Conservation (phyloP, 345 rosid genomes). For the Syzygium jambos region DNA sequence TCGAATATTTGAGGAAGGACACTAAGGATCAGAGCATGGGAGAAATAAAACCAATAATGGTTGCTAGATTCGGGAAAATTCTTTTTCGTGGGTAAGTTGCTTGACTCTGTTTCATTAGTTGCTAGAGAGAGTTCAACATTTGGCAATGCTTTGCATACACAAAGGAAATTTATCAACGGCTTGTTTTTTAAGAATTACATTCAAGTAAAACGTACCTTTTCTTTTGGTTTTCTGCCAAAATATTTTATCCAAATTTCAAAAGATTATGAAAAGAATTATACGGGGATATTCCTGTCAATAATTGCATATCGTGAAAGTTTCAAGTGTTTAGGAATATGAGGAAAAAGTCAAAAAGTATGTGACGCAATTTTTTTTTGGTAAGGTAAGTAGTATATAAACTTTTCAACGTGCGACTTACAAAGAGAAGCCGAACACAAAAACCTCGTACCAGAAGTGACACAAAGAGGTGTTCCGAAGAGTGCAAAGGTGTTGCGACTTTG, state of each 20-base stretch:
- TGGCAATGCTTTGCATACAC: background rate
- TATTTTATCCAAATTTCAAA: background rate
- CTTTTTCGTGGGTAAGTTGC: constrained; percentile 33
- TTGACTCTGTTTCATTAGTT: background rate
- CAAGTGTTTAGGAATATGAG: background rate
- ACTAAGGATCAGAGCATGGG: constrained; percentile 4
- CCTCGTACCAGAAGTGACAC: too few relatives aligned
- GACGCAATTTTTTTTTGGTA: too few relatives aligned
- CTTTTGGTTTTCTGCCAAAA: background rate
- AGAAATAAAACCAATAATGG: constrained; percentile 26
- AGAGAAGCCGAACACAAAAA: too few relatives aligned
- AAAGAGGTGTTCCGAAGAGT: too few relatives aligned
- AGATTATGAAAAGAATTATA: background rate
- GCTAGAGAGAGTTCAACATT: background rate
- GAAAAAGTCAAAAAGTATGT: background rate
- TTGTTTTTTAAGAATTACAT: background rate
- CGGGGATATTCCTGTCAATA: background rate
- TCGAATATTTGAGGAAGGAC: constrained; percentile 18
- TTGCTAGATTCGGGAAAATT: constrained; percentile 53
- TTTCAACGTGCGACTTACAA: too few relatives aligned
- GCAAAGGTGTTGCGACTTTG: too few relatives aligned
- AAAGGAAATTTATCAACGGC: background rate
- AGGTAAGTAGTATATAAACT: too few relatives aligned
- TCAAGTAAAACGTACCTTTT: background rate
- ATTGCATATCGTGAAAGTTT: background rate